Conservation (phyloP, 345 rosid genomes). For the Dipteronia sinensis region DNA sequence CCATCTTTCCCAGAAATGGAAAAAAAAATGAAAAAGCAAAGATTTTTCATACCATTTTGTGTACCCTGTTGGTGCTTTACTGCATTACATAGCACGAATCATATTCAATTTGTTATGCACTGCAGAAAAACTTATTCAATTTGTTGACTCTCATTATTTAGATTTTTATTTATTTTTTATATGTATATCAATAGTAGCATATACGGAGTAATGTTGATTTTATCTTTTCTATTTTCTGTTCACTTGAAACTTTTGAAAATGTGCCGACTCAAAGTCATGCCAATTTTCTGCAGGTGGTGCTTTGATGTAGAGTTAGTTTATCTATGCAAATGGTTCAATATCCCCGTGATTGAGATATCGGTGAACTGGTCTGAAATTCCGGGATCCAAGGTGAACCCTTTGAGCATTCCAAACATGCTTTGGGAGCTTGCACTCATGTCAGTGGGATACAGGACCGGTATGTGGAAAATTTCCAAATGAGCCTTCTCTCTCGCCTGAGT, state of each 20-base stretch:
- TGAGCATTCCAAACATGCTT: conserved; percentile 95
- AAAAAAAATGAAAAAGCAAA: not conserved
- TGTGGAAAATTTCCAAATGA: conserved; percentile 67
- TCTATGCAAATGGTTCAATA: conserved; percentile 77
- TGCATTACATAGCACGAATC: not conserved
- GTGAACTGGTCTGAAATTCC: conserved; percentile 97
- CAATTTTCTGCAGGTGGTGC: conserved; percentile 81
- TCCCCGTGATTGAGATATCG: conserved; percentile 80
- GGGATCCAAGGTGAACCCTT: conserved; percentile 85
- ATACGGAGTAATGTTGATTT: not conserved
- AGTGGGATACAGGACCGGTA: conserved; percentile 74
- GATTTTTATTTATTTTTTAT: not conserved
- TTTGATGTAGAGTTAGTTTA: conserved; percentile 93
- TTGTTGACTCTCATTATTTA: not conserved
- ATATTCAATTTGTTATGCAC: not conserved
- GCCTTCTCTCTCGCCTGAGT: not conserved
- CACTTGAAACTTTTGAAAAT: not conserved
- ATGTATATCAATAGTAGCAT: not conserved
- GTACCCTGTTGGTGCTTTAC: not conserved
- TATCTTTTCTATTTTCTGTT: not conserved
- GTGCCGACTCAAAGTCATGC: not conserved
- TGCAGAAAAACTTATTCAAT: not conserved
- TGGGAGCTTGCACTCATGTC: conserved; percentile 98
- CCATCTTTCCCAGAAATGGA: not conserved
- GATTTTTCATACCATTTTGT: not conserved